Evolutionary conservation across 2,329 filamentous ascomycete species (phyloP).

Genomic region (Fusarium haematococcum): DNA sequence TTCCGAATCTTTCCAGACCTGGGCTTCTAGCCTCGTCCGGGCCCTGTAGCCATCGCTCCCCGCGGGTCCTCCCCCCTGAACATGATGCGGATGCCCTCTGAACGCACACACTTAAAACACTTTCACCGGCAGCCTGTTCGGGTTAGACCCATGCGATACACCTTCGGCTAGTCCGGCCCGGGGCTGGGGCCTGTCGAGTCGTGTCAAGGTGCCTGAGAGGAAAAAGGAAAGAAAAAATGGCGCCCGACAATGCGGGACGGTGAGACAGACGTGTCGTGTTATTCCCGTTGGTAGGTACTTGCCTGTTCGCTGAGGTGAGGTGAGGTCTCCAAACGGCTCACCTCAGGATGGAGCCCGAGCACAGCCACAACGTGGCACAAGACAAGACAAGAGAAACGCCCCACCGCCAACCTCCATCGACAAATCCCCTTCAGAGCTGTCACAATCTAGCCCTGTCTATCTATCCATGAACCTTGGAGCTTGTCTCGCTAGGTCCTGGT

Average conservation of each 20-base stretch:
- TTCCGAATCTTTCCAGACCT: slow-evolving; percentile 33
- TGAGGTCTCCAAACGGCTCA: slow-evolving; percentile 7
- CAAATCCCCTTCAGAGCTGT: slow-evolving; percentile 26
- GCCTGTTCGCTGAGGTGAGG: background rate
- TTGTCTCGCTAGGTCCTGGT: slow-evolving; percentile 19
- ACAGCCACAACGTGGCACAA: slow-evolving; percentile 37
- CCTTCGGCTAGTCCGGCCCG: slow-evolving; percentile 38
- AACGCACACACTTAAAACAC: slow-evolving; percentile 19
- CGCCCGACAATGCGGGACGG: slow-evolving; percentile 7
- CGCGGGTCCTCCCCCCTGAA: slow-evolving; percentile 19
- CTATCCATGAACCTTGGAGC: slow-evolving; percentile 27
- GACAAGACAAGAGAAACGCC: slow-evolving; percentile 5
- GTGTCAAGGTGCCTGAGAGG: slow-evolving; percentile 3
- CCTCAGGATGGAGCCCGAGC: slow-evolving; percentile 3
- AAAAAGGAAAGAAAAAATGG: slow-evolving; percentile 1
- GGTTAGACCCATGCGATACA: slow-evolving; percentile 36
- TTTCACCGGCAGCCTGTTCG: slow-evolving; percentile 34
- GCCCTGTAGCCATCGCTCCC: slow-evolving; percentile 21
- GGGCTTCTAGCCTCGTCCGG: slow-evolving; percentile 12
- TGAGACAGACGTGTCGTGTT: slow-evolving; percentile 14
- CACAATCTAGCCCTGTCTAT: slow-evolving; percentile 23
- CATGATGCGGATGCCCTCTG: slow-evolving; percentile 4
- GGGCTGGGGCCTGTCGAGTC: slow-evolving; percentile 1
- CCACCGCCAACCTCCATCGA: slow-evolving; percentile 37
- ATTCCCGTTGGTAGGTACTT: slow-evolving; percentile 17